Base-by-base conservation (phyloP, 163 green algal genomes). In the Volvox carteri region DNA sequence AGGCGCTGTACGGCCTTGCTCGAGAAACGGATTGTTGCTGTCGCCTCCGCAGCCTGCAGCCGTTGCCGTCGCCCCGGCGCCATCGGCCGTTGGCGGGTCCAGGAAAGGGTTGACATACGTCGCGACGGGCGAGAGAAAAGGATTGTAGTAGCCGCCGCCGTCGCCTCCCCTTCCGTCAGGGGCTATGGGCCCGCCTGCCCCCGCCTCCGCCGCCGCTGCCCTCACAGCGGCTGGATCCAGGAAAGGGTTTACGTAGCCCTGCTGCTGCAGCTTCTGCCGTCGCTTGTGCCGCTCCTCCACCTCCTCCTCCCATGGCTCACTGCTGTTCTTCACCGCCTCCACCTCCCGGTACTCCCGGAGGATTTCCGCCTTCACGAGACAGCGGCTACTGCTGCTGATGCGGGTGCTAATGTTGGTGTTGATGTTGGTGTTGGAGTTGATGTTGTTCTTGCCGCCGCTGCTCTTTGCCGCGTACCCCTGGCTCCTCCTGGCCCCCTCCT, bases 291-390 rank as follows among this genome's bases (percentile, higher is more conserved):
- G 25, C 44, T 42, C 25, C 23, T 35, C 16, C 44, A 30, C 18
- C 25, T 70, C 50, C 30, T 23, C 19, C 83, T 88, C 68, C 81
- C 83, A 81, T 7, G 68, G 48, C 83, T 62, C 48, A 1, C 37
- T 25, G 83, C 83, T 88, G 83, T 58, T 33, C 68, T 88, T 88
- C 19, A 88, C 83, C 23, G 83, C 83, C 67, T 88, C 83, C 35
- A 88, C 83, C 1, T 14, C 14, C 14, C 83, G 67, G 68, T 88
- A 88, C 68, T 88, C 83, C 28, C 3, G 83, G 1, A 88, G 83
- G 12, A 88, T 37, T 67, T 88, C 83, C 30, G 62, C 44, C 44
- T 86, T 86, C 0, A 86, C 78, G 6, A 86, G 4, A 30, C 78
- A 86, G 60, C 58, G 72, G 52, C 50, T 56, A 58, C 12, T 58